These are phyloP conservation scores for Sclerotinia glacialis DNA, from an alignment of 2,329 filamentous ascomycete genomes.

Conservation along the genomic window DNA sequence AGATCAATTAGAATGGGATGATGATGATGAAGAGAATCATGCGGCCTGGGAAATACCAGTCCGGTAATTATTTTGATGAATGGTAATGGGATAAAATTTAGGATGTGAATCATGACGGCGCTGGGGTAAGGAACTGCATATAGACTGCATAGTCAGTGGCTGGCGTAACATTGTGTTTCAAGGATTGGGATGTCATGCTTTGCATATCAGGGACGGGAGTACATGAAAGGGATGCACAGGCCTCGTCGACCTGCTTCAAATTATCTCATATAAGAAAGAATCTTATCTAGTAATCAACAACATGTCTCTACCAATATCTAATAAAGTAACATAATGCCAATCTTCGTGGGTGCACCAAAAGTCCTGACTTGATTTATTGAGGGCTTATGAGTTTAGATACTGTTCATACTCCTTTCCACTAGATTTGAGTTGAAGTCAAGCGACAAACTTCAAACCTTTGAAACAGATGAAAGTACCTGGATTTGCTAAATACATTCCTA, in stretches of 20 bases:
- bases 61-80: slow-evolving; percentile 25
- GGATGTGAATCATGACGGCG: background rate
- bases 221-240: background rate
- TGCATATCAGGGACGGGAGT: background rate
- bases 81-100: background rate
- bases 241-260: too few relatives aligned
- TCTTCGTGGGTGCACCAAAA: too few relatives aligned
- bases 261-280: background rate
- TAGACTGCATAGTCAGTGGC: too few relatives aligned
- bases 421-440: too few relatives aligned
- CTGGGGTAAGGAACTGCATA: background rate
- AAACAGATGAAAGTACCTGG: too few relatives aligned
- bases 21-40: slow-evolving; percentile 47
- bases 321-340: background rate
- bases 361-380: background rate
- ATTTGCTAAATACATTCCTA: too few relatives aligned
- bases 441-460: too few relatives aligned
- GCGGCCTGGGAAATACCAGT: slow-evolving; percentile 45
- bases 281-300: background rate
- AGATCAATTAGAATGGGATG: slow-evolving; percentile 40
- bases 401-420: too few relatives aligned
- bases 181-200: background rate
- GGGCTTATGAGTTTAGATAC: too few relatives aligned
- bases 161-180: background rate
- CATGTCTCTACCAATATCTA: background rate